phyloP scores from a whole-genome alignment of 2,329 filamentous ascomycete genomes.

The Neonectria ditissima region DNA sequence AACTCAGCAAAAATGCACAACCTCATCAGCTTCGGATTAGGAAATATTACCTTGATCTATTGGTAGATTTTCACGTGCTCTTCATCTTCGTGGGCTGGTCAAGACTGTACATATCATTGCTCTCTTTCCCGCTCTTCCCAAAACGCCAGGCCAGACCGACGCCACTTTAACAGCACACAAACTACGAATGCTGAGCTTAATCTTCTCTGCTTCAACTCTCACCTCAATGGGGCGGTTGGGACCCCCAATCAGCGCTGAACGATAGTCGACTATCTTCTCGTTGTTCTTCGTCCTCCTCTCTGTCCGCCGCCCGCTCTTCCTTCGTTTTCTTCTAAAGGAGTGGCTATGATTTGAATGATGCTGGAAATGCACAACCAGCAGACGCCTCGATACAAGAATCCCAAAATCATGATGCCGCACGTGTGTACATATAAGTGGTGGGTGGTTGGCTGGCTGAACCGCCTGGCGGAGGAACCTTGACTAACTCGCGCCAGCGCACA shows the following conservation, averaged over 20 bases:
- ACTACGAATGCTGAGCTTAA: constrained; percentile 37
- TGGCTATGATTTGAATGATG: constrained; percentile 38
- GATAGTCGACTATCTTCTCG: constrained; percentile 6
- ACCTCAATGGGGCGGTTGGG: constrained; percentile 3
- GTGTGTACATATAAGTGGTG: constrained; percentile 37
- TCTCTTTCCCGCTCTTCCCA: constrained; percentile 46
- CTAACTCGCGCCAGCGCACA: constrained; percentile 23
- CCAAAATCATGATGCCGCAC: constrained; percentile 39
- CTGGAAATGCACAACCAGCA: constrained; percentile 39
- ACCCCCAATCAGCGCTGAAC: constrained; percentile 5
- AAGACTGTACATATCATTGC: constrained; percentile 47
- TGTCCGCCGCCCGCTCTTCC: constrained; percentile 8
- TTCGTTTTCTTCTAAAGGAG: constrained; percentile 39
- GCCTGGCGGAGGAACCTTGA: constrained; percentile 21
- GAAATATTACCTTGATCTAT: constrained; percentile 35
- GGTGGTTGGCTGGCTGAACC: constrained; percentile 27
- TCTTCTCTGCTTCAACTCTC: constrained; percentile 28
- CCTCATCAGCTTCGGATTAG: not conserved
- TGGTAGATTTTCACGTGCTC: constrained; percentile 37
- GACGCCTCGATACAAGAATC: constrained; percentile 39
- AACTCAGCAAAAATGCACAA: constrained; percentile 7
- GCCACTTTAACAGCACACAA: constrained; percentile 41
- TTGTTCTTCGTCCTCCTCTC: constrained; percentile 5
- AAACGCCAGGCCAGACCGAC: constrained; percentile 49
- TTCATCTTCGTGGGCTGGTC: constrained; percentile 41